Evolutionary conservation across 257 asterid species (phyloP), one percentile per base, ranked within the genome.

Genomic region (Perilla frutescens): DNA sequence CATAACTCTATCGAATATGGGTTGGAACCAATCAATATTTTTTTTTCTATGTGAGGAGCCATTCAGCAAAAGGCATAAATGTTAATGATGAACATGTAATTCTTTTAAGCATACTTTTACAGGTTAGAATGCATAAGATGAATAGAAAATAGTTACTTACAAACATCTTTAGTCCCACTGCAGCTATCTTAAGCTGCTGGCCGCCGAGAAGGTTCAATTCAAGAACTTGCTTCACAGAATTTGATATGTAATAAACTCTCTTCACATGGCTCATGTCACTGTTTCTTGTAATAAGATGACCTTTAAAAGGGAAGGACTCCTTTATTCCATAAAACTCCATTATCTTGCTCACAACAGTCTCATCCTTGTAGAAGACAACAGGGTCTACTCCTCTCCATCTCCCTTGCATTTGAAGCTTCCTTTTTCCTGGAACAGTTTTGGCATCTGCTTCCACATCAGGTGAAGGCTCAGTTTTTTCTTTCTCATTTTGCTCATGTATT

Each of bases 131-230:
- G 31, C 37, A 65, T 40, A 66, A 49, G 60, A 37, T 15, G 14
- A 71, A 64, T 8, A 54, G 14, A 32, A 66, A 55, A 45, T 15
- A 72, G 48, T 6, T 68, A 87, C 98, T 87, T 85, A 93, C 98
- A 88, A 93, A 93, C 93, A 95, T 92, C 90, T 95, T 95, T 68
- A 95, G 84, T 64, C 98, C 99, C 77, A 92, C 94, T 5, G 99
- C 82, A 82, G 99, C 96, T 57, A 95, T 95, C 90, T 95, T 95
- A 39, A 95, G 98, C 76, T 86, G 96, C 88, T 92, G 92, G 71
- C 97, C 97, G 15, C 89, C 77, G 32, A 77, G 79, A 64, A 90
- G 78, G 87, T 95, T 95, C 86, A 95, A 83, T 72, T 90, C 87
- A 51, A 92, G 96, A 79, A 85, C 89, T 60, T 87, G 89, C 81